Evolutionary conservation across 164 flowering plant genomes (phyloP).

Genomic region (Liquidambar formosana): DNA sequence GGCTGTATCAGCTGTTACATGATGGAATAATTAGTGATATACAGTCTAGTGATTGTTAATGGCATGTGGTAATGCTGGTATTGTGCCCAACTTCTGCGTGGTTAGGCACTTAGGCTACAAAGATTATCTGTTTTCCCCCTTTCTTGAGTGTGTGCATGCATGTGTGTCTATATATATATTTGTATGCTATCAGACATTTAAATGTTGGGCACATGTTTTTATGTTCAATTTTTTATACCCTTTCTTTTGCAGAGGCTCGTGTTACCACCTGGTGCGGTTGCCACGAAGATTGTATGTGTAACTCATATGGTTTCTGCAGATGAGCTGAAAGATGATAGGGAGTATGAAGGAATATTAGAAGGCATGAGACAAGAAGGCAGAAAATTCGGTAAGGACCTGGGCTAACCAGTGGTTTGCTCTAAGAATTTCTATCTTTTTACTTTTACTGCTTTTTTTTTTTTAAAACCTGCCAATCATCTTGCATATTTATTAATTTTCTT

Average conservation of each 20-base stretch:
- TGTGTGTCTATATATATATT: too few species aligned
- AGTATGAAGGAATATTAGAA: constrained; percentile 84
- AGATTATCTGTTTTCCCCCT: too few species aligned
- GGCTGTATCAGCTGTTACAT: too few species aligned
- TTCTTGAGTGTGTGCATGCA: too few species aligned
- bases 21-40: too few species aligned
- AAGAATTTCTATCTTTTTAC: neutral
- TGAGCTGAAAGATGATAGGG: constrained; percentile 86
- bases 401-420: neutral
- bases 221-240: neutral
- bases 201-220: too few species aligned
- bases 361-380: constrained; percentile 91
- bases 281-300: constrained; percentile 80
- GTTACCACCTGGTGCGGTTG: constrained; percentile 55
- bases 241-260: constrained; percentile 63
- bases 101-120: too few species aligned
- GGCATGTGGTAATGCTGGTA: neutral
- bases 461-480: neutral
- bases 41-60: neutral
- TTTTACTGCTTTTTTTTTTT: neutral
- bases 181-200: too few species aligned
- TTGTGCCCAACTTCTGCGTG: too few species aligned
- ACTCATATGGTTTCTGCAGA: constrained; percentile 76
- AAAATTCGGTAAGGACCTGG: constrained; percentile 60
- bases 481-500: constrained; percentile 23